A percentile compares a stretch with the other conserved stretches of the same genome.
Evolutionary conservation across 1,139 yeast species (phyloP).

Genomic region (Cylindricascospora bacillispora): DNA sequence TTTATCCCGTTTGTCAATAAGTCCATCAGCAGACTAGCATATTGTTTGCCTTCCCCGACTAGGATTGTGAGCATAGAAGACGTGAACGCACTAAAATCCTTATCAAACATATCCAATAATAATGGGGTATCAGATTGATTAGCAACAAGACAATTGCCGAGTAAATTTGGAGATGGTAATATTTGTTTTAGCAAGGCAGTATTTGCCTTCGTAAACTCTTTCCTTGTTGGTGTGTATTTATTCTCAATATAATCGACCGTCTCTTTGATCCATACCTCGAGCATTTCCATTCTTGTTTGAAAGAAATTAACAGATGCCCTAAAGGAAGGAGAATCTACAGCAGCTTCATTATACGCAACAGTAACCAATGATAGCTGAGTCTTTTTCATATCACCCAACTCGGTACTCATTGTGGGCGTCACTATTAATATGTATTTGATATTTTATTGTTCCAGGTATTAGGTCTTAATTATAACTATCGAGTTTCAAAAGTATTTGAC

Average conservation of each 20-base stretch:
- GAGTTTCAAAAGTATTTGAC: too few species aligned
- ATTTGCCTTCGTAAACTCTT: slow-evolving; percentile 40
- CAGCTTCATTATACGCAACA: slow-evolving; percentile 78
- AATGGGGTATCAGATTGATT: slow-evolving; percentile 60
- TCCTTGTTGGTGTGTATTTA: slow-evolving; percentile 37
- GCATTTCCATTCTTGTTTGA: slow-evolving; percentile 49
- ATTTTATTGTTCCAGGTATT: neutral
- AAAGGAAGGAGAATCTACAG: slow-evolving; percentile 82
- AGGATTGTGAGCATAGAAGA: slow-evolving; percentile 10
- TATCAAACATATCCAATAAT: slow-evolving; percentile 44
- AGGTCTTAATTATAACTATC: too few species aligned
- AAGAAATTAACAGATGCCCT: slow-evolving; percentile 64
- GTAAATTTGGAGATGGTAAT: slow-evolving; percentile 38
- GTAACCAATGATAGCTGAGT: slow-evolving; percentile 44
- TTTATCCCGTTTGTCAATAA: slow-evolving; percentile 32
- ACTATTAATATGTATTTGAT: slow-evolving; percentile 1
- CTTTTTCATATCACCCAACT: slow-evolving; percentile 5
- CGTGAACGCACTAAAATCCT: slow-evolving; percentile 34
- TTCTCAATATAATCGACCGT: slow-evolving; percentile 37
- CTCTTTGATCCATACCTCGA: slow-evolving; percentile 60
- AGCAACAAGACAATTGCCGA: slow-evolving; percentile 55
- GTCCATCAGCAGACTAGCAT: slow-evolving; percentile 11
- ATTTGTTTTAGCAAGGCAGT: slow-evolving; percentile 38
- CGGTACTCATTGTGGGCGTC: slow-evolving; percentile 1
- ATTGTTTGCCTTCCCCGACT: slow-evolving; percentile 10